Conservation (phyloP, 1,284 basidiomycete genomes). For the Tremellales sp. region DNA sequence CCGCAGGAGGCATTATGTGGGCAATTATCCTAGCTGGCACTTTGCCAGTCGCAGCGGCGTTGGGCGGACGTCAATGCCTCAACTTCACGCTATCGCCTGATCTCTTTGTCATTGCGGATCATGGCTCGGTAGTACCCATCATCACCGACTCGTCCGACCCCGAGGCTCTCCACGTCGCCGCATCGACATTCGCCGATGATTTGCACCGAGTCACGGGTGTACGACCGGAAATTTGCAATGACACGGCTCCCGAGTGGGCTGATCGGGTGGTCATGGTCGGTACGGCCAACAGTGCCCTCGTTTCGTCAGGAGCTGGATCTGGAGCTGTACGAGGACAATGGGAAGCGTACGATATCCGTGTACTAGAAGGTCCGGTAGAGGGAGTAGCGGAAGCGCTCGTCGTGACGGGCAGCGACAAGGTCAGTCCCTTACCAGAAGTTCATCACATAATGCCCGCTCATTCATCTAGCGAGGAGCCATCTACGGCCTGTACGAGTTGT, state of each 20-base stretch:
- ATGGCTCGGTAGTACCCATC: neutral
- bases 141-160: neutral
- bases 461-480: conserved; percentile 51
- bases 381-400: conserved; percentile 57
- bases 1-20: too few relatives aligned
- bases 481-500: conserved; percentile 63
- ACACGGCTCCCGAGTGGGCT: neutral
- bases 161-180: conserved; percentile 56
- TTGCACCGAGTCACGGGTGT: conserved; percentile 58
- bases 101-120: neutral
- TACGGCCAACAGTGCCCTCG: too few relatives aligned
- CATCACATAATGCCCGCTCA: neutral
- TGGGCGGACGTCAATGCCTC: neutral
- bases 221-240: conserved; percentile 39
- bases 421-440: conserved; percentile 45
- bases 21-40: too few relatives aligned
- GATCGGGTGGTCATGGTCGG: neutral
- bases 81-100: neutral
- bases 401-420: conserved; percentile 61
- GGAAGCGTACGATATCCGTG: conserved; percentile 58
- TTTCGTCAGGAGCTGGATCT: neutral
- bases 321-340: conserved; percentile 54
- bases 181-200: conserved; percentile 59
- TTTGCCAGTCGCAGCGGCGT: too few relatives aligned
- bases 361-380: conserved; percentile 50